Base-by-base conservation (phyloP, 192 early-diverging fungal species). In the Coemansia biformis region DNA sequence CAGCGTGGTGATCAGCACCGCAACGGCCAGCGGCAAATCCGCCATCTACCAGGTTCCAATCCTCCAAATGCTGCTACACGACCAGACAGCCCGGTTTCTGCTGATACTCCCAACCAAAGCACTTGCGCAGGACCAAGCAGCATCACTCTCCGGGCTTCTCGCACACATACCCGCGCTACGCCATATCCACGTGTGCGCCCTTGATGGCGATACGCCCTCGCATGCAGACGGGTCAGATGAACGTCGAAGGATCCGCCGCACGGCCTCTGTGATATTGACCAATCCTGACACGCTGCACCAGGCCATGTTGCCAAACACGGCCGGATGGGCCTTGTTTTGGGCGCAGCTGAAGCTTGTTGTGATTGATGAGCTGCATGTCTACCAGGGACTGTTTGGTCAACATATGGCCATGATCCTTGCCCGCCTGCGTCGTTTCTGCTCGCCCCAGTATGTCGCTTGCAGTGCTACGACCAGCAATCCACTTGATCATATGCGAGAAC, bases 231-330 rank as follows among this genome's bases (percentile, higher is more conserved):
- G 24, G 24, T 26, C 42, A 9, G 35, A 34, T 22, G 44, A 57
- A 16, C 75, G 87, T 0, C 41, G 36, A 1, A 17, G 30, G 4
- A 85, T 90, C 15, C 61, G 83, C 8, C 56, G 69, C 8, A 61
- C 48, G 8, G 66, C 80, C 0, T 71, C 66, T 14, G 64, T 92
- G 0, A 66, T 92, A 8, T 75, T 92, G 26, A 92, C 87, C 13
- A 92, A 92, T 61, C 86, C 86, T 7, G 90, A 92, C 46, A 91
- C 86, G 53, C 48, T 92, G 4, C 88, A 92, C 49, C 39, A 74
- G 22, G 65, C 80, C 13, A 80, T 91, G 44, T 52, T 88, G 15
- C 87, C 84, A 1, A 60, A 78, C 36, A 57, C 68, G 9, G 30
- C 45, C 16, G 24, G 53, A 23, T 90, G 88, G 90, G 54, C 42